Percentiles rank a stretch among this genome's conserved stretches.
Evolutionary conservation across 2,329 filamentous ascomycete genomes (phyloP).

Genomic region (Cladosporium sp.): DNA sequence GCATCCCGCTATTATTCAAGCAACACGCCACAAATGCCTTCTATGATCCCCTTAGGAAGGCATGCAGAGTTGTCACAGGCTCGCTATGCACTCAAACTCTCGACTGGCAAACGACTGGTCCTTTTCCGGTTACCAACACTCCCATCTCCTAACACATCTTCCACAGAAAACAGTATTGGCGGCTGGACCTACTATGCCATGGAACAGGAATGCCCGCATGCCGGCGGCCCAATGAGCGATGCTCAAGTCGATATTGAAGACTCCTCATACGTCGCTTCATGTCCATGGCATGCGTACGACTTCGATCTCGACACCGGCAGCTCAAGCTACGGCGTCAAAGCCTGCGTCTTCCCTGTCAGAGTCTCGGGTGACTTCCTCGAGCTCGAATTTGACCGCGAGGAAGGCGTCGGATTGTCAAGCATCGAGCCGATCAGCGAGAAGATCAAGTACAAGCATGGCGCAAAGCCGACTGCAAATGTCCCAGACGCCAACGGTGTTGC

Average conservation of each 20-base stretch:
- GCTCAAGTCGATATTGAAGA: constrained; percentile 15
- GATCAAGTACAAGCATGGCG: constrained; percentile 14
- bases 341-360: constrained; percentile 12
- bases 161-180: constrained; percentile 8
- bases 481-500: not conserved
- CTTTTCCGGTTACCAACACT: constrained; percentile 13
- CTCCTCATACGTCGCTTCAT: constrained; percentile 14
- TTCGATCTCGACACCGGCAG: constrained; percentile 13
- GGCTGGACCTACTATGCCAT: constrained; percentile 16
- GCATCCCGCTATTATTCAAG: too few relatives aligned
- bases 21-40: not conserved
- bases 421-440: constrained; percentile 13
- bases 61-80: constrained; percentile 6
- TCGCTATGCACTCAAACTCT: constrained; percentile 12
- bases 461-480: constrained; percentile 1
- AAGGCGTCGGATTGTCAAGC: not conserved
- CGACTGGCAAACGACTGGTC: constrained; percentile 12
- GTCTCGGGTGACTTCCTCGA: not conserved
- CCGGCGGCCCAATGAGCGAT: constrained; percentile 14
- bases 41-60: constrained; percentile 2
- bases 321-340: constrained; percentile 15
- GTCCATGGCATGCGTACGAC: constrained; percentile 16
- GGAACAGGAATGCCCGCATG: constrained; percentile 14
- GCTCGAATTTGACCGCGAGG: not conserved
- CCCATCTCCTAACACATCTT: not conserved